Base-by-base conservation (phyloP, 768 basidiomycete genomes). In the Termitomyces sp. region DNA sequence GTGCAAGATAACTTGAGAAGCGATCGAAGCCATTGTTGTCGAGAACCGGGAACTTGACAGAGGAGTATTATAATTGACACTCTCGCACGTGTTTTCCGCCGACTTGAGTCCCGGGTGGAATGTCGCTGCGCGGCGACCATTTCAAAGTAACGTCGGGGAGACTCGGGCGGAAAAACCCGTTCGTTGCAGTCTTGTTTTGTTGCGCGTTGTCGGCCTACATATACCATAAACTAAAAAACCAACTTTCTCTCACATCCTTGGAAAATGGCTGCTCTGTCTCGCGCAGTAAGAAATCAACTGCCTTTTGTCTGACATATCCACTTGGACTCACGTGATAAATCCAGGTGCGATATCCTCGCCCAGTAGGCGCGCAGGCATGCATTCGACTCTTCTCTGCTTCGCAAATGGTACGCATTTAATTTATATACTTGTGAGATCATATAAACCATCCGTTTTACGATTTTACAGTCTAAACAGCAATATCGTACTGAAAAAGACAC, bases 401-500 rank as follows among this genome's bases (percentile, higher is more conserved):
- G 15, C 62, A 66, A 60, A 74, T 75, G 72, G 73, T 69, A 57
- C 18, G 60, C 61, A 64, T 58, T 15, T 4, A 3, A 36, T 46
- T 46, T 27, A 53, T 33, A 54, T 42, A 45, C 47, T 30, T 24
- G 42, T 58, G 33, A 30, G 33, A 41, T 37, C 50, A 41, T 55
- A 4, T 13, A 54, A 42, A 42, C 13, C 18, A 30, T 54, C 15
- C 24, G 46, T 36, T 37, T 37, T 50, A 5, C 55, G 79, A 48
- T 36, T 37, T 37, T 50, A 5, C 55, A 80, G 78, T 72, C 78
- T 16, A 72, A 68, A 31, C 77, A 81, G 58, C 77, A 81, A 66
- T 88, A 82, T 72, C 89, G 95, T 59, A 76, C 80, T 24, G 96
- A 99, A 75, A 87, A 79, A 64, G 97, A 98, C 73, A 98, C 97